Evolutionary conservation across 2,329 filamentous ascomycete genomes (phyloP), one percentile per base, ranked within the genome.

Genomic region (Talaromyces amestolkiae): DNA sequence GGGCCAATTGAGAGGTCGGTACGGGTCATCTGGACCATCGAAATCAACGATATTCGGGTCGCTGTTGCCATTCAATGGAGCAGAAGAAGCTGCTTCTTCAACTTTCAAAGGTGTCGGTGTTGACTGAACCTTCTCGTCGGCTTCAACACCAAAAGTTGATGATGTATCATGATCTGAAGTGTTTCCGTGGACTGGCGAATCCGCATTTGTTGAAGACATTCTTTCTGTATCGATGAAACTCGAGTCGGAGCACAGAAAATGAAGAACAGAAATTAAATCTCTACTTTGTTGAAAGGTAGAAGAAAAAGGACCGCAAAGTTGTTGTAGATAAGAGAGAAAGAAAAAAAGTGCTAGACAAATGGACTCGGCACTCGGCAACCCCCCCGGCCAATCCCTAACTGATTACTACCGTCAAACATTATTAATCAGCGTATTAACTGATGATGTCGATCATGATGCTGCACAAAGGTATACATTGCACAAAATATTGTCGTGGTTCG

Each of bases 41-140:
- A 65, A 65, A 33, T 54, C 63, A 35, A 53, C 58, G 31, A 59
- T 65, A 39, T 61, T 61, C 5, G 27, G 17, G n/a, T 61, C 58
- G 5, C 37, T 37, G n/a, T 49, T 11, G n/a, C 27, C 10, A 35
- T 31, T 11, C n/a, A 37, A 9, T 4, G 51, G 31, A 6, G 17
- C 51, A 54, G 51, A 19, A 35, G 51, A 8, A 2, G 51, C 27
- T 33, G 19, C n/a, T 35, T 9, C 15, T 53, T 53, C 51, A 35
- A 54, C 17, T 9, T 53, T 54, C 31, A 8, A 31, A 10, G 47
- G 24, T 27, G 27, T 10, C 3, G 49, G 27, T 53, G 17, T 33
- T 53, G 51, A 22, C 9, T 54, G 31, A 35, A 31, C 5, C 10
- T 54, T 54, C 27, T 54, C 51, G 9, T 35, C 31, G 6, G 11